Percentiles rank a stretch among this genome's conserved stretches.
phyloP scores from a whole-genome alignment of 306 rosid genomes.

The Lupinus albus region DNA sequence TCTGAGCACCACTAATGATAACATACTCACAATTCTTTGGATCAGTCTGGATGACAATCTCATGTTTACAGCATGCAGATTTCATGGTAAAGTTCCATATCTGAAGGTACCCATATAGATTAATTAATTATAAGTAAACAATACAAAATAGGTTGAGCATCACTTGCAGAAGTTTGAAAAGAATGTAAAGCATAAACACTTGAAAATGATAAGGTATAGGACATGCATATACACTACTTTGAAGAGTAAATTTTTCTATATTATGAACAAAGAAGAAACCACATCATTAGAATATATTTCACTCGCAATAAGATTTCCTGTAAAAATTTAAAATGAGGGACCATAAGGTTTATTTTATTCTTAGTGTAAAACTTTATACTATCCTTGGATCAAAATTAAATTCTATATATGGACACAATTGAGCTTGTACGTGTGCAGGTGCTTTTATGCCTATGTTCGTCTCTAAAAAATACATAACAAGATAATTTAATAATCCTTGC shows the following conservation, averaged over 20 bases:
- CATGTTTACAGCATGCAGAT: conserved; percentile 70
- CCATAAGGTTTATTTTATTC: background rate
- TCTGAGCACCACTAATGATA: conserved; percentile 63
- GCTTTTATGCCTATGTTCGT: conserved; percentile 3
- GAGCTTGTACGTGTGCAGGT: background rate
- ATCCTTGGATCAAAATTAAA: background rate
- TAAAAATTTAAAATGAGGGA: background rate
- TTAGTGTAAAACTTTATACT: conserved; percentile 18
- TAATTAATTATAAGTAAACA: background rate
- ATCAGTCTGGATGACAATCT: conserved; percentile 74
- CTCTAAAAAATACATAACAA: background rate
- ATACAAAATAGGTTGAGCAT: background rate
- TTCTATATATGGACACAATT: background rate
- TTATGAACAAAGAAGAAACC: background rate
- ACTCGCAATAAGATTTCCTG: conserved; percentile 3
- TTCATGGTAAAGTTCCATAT: conserved; percentile 84
- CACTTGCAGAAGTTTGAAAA: background rate
- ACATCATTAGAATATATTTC: conserved; percentile 6
- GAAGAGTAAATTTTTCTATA: background rate
- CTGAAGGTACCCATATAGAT: conserved; percentile 39
- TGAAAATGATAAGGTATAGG: conserved; percentile 5
- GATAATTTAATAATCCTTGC: background rate
- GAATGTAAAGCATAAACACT: conserved; percentile 9
- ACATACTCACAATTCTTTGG: conserved; percentile 70
- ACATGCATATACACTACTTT: background rate